A percentile compares a stretch with the other conserved stretches of the same genome.
These are phyloP conservation scores for Talaromyces sp. DNA, from an alignment of 2,329 filamentous ascomycete species.

Conservation along the genomic window DNA sequence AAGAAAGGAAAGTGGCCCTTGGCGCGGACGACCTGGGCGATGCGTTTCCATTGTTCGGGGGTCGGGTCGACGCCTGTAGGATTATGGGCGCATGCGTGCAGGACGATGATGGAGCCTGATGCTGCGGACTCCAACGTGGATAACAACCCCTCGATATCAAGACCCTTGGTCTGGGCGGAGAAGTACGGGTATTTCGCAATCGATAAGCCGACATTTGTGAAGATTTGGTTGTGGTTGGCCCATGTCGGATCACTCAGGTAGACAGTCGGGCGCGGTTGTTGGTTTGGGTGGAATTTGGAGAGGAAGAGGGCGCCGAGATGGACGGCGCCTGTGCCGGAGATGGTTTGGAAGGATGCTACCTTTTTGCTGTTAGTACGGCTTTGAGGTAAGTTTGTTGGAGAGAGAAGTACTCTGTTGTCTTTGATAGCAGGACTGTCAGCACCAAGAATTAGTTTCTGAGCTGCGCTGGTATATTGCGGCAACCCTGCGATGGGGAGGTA, in stretches of 20 bases:
- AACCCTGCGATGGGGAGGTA: conserved; percentile 95
- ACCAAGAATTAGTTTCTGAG: conserved; percentile 86
- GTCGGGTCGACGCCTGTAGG: conserved; percentile 96
- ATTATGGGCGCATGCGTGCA: conserved; percentile 97
- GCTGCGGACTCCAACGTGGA: conserved; percentile 66
- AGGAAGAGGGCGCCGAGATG: conserved; percentile 94
- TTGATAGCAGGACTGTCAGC: conserved; percentile 72
- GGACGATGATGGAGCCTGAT: conserved; percentile 76
- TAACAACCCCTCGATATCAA: conserved; percentile 90
- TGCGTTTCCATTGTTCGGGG: conserved; percentile 87
- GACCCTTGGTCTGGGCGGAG: conserved; percentile 77
- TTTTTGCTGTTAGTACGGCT: conserved; percentile 32
- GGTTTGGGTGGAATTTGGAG: conserved; percentile 74
- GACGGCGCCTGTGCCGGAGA: conserved; percentile 93
- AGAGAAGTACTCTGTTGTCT: conserved; percentile 66
- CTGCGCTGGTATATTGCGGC: conserved; percentile 78
- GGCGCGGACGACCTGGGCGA: conserved; percentile 71
- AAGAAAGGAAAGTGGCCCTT: conserved; percentile 96
- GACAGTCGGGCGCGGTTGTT: conserved; percentile 63
- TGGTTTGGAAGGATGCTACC: conserved; percentile 80
- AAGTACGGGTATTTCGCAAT: conserved; percentile 92
- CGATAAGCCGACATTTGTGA: conserved; percentile 78
- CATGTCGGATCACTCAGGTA: conserved; percentile 96
- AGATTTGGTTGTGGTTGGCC: conserved; percentile 99
- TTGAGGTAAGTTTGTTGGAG: neutral